phyloP scores from a whole-genome alignment of 495 filamentous ascomycete genomes.

The Geoglossum glabrum region DNA sequence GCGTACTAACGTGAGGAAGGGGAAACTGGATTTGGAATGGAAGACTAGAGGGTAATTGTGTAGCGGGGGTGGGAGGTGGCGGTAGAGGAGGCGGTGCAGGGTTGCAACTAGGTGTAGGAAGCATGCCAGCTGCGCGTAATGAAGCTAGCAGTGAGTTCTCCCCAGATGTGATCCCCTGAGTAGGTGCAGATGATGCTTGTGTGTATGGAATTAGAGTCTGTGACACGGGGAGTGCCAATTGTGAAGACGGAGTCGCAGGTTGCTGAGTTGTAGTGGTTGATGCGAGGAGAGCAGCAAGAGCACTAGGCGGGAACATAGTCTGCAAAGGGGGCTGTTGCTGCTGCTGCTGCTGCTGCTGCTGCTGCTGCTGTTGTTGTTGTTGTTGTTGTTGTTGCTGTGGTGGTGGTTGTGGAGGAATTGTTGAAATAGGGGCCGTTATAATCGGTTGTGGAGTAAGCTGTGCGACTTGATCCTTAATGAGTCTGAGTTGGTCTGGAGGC shows the following conservation, averaged over 20 bases:
- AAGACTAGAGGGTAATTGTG: neutral
- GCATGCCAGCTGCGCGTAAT: conserved; percentile 30
- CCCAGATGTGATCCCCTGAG: conserved; percentile 11
- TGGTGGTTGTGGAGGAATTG: conserved; percentile 9
- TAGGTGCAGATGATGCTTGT: conserved; percentile 17
- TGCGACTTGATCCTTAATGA: conserved; percentile 61
- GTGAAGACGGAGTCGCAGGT: conserved; percentile 7
- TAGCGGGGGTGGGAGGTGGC: conserved; percentile 15
- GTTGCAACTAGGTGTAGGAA: conserved; percentile 27
- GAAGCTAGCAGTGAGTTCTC: conserved; percentile 25
- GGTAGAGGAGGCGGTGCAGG: conserved; percentile 25
- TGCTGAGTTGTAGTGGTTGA: conserved; percentile 6
- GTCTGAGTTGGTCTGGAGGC: conserved; percentile 56
- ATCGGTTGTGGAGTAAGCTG: conserved; percentile 29
- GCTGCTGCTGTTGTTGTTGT: conserved; percentile 8
- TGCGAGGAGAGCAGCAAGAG: conserved; percentile 7
- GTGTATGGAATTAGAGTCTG: conserved; percentile 9
- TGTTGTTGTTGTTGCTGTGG: conserved; percentile 3
- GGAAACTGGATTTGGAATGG: conserved; percentile 1
- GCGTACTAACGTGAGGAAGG: neutral
- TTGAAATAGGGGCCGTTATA: conserved; percentile 12
- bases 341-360: conserved; percentile 8
- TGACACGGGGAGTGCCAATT: neutral
- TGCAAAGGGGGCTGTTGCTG: conserved; percentile 5
- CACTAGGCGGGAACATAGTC: conserved; percentile 6